phyloP scores from a whole-genome alignment of 225 moss, liverwort and hornwort species.

The Lunularia cruciata region DNA sequence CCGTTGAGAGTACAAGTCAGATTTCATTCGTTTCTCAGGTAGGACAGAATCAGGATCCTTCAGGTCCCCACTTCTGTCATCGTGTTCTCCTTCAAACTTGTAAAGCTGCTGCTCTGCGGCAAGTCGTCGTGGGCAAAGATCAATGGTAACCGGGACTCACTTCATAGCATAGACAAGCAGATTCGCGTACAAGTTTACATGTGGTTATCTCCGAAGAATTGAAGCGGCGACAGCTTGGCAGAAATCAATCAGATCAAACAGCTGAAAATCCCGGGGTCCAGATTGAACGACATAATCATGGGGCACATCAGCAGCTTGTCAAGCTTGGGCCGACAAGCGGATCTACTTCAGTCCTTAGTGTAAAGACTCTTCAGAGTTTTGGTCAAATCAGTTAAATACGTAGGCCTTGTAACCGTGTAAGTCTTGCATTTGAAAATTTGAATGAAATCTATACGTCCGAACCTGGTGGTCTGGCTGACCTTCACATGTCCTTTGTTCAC shows the following conservation, averaged over 20 bases:
- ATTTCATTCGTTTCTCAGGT: slow-evolving; percentile 1
- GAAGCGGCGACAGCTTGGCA: background rate
- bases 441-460: too few relatives aligned
- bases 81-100: background rate
- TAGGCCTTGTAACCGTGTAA: too few relatives aligned
- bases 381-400: background rate
- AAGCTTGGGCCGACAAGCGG: background rate
- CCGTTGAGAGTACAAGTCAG: background rate
- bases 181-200: background rate
- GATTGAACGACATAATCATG: slow-evolving; percentile 11
- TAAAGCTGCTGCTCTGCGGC: slow-evolving; percentile 5
- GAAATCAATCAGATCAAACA: background rate
- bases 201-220: background rate
- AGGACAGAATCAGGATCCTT: background rate
- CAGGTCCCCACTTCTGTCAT: background rate
- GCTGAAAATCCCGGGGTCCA: slow-evolving; percentile 13
- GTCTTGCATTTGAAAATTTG: too few relatives aligned
- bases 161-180: background rate
- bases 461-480: too few relatives aligned
- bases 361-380: slow-evolving; percentile 16
- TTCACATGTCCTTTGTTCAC: too few relatives aligned
- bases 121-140: background rate
- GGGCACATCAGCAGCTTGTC: background rate
- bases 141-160: background rate
- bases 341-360: background rate